Evolutionary conservation across 352 stramenopile species (phyloP).

Genomic region (Pythium aristosporum): DNA sequence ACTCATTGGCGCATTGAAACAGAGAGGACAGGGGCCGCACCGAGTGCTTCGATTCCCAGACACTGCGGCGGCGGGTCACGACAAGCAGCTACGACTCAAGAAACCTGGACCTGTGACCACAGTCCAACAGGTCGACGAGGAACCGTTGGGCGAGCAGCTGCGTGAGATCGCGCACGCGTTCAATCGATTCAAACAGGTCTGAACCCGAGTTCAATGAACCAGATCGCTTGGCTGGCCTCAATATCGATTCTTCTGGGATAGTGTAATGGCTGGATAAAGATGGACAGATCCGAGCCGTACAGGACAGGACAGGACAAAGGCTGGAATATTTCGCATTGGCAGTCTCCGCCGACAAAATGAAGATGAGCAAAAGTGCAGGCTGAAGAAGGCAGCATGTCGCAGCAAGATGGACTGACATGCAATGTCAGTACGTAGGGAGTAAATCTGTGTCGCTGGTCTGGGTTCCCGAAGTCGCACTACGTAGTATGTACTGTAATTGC

Average conservation of each 20-base stretch:
- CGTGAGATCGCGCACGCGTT: constrained; percentile 19
- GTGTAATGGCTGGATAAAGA: too few relatives aligned
- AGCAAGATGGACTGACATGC: neutral
- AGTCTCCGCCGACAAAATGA: neutral
- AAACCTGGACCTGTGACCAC: neutral
- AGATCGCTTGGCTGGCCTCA: neutral
- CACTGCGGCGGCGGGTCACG: neutral
- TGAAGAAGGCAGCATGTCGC: neutral
- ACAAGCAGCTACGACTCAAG: constrained; percentile 1
- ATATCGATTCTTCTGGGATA: too few relatives aligned
- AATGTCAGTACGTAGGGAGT: too few relatives aligned
- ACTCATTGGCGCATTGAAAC: neutral
- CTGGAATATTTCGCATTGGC: too few relatives aligned
- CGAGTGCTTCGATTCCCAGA: neutral
- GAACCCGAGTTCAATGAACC: neutral
- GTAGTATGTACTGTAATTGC: too few relatives aligned
- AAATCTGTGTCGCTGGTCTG: too few relatives aligned
- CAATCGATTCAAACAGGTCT: constrained; percentile 18
- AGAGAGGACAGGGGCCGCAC: neutral
- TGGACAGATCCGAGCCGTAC: too few relatives aligned
- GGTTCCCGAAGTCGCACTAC: too few relatives aligned
- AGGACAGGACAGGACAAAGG: constrained; percentile 9
- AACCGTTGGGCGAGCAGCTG: constrained; percentile 12
- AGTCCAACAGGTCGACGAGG: constrained; percentile 1
- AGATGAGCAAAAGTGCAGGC: constrained; percentile 1